Conservation (phyloP, 2,329 filamentous ascomycete species). For the Ophiostoma quercus region DNA sequence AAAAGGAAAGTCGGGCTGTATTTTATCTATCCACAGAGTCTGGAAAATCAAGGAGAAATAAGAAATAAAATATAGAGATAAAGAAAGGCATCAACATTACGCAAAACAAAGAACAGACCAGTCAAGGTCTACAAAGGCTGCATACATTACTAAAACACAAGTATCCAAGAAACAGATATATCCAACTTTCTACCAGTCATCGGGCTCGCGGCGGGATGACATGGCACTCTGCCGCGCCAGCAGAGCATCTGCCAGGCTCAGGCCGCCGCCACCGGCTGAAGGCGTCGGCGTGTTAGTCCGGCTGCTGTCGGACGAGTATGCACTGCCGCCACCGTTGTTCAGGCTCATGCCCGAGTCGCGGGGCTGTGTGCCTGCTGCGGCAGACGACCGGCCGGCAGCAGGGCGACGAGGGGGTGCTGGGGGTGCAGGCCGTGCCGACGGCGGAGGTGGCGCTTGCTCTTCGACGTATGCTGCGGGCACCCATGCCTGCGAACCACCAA, state of each 20-base stretch:
- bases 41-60: conserved; percentile 9
- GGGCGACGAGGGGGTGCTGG: conserved; percentile 74
- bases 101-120: conserved; percentile 11
- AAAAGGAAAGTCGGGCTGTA: not conserved
- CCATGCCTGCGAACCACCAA: conserved; percentile 72
- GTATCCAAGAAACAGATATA: not conserved
- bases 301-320: conserved; percentile 46
- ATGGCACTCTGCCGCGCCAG: conserved; percentile 70
- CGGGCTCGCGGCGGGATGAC: conserved; percentile 65
- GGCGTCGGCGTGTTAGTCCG: conserved; percentile 67
- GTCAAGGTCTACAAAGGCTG: not conserved
- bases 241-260: conserved; percentile 75
- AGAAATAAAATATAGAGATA: not conserved
- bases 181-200: conserved; percentile 54
- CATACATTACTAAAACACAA: not conserved
- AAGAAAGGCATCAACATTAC: not conserved
- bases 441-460: conserved; percentile 61
- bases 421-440: conserved; percentile 58
- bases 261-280: conserved; percentile 56
- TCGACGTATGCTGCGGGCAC: conserved; percentile 90
- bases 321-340: conserved; percentile 40
- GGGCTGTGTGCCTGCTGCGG: conserved; percentile 49
- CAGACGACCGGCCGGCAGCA: conserved; percentile 54
- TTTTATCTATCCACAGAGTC: conserved; percentile 11
- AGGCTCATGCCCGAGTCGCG: conserved; percentile 67